Evolutionary conservation across 169 alveolate genomes (phyloP), one percentile per base, ranked within the genome.

Genomic region (Plasmodium yoelii): DNA sequence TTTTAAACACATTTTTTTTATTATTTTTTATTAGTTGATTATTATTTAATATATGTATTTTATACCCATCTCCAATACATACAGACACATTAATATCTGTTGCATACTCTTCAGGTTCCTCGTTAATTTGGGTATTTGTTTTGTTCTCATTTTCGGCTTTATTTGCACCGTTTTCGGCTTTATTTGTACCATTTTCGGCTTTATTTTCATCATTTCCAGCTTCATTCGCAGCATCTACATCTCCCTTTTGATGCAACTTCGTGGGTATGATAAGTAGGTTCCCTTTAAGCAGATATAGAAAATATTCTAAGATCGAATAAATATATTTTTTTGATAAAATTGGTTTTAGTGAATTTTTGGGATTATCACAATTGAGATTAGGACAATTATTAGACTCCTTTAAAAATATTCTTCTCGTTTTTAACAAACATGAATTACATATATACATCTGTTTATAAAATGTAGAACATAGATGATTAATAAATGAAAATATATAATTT

Each of bases 311-410:
- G 9, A 69, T 69, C 24, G 59, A 39, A 22, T 84, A 68, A 5
- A 84, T 70, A 26, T 84, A 84, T 51, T 69, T 67, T 22, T 84
- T 67, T 34, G 91, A 84, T 7, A 84, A 9, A 7, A 84, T 4
- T 0, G 91, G 91, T 22, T 84, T 84, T 47, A 84, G 51, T 13
- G 84, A 39, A 12, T 28, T 64, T 51, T 88, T 88, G 0, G 44
- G 59, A n/a, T 77, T 63, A 55, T 88, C 88, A 28, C 95, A 92
- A 28, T 88, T 92, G 1, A 60, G 10, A 12, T 86, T 90, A 0
- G 95, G 95, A 24, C 95, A 92, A 60, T 87, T 88, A 28, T 75
- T 69, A 8, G 70, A 60, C 5, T 72, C 88, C 9, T 82, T 92
- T 15, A 92, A 67, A 5, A 87, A 34, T 4, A 92, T 65, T n/a